Percentiles rank a stretch among this genome's conserved stretches.
Conservation (phyloP, 805 yeast species). For the Candida cerambycidarum region DNA sequence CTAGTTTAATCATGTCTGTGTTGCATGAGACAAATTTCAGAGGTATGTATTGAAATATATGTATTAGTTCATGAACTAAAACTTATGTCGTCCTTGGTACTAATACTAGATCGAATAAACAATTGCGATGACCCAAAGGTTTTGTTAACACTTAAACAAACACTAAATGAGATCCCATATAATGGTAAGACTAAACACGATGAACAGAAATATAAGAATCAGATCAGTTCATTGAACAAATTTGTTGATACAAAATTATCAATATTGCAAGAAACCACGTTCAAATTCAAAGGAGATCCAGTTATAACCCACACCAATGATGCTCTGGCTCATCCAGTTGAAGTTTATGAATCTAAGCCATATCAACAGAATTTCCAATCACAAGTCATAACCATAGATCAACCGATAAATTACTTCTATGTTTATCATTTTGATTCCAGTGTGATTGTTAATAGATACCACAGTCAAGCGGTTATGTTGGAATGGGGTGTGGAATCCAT, state of each 20-base stretch:
- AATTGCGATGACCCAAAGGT: not conserved
- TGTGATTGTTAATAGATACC: slow-evolving; percentile 11
- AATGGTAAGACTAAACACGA: slow-evolving; percentile 16
- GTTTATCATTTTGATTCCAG: slow-evolving; percentile 2
- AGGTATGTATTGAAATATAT: too few species aligned
- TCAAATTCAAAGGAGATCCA: slow-evolving; percentile 34
- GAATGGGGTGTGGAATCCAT: slow-evolving; percentile 16
- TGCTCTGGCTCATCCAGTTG: not conserved
- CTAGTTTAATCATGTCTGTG: too few species aligned
- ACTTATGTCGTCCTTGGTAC: not conserved
- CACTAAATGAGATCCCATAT: not conserved
- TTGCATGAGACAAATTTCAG: too few species aligned
- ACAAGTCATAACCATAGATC: not conserved
- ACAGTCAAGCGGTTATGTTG: slow-evolving; percentile 24
- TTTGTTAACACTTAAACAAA: not conserved
- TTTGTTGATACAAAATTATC: slow-evolving; percentile 21
- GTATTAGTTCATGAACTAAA: too few species aligned
- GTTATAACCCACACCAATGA: not conserved
- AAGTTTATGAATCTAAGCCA: slow-evolving; percentile 3
- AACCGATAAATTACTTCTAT: slow-evolving; percentile 5
- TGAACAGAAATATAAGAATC: slow-evolving; percentile 21
- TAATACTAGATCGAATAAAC: slow-evolving; percentile 1
- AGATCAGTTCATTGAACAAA: slow-evolving; percentile 20
- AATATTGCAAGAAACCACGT: slow-evolving; percentile 16
- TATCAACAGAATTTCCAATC: not conserved